Base-by-base conservation (phyloP, 75 land plant species). In the Isoetes taiwanensis region DNA sequence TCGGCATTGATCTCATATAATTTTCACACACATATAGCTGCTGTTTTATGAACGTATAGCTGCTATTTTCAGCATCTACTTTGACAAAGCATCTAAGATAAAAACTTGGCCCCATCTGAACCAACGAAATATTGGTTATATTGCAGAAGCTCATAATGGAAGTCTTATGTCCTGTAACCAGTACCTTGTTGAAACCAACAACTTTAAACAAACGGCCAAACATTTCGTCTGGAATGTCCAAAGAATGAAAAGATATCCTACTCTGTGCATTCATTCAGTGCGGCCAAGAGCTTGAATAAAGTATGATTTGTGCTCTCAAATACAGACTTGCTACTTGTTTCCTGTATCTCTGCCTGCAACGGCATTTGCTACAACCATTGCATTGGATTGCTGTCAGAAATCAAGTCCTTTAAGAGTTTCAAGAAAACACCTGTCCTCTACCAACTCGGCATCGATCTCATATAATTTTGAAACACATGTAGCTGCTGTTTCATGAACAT, bases 331-430 rank as follows among this genome's bases (percentile, higher is more conserved):
- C 25, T 46, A 23, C 25, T 46, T 16, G 21, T 23, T n/a, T 46
- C 50, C 50, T 46, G 50, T 5, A 46, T 46, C 16, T 46, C 50
- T 5, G 50, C 6, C 6, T 6, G 50, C 50, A 8, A 46, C 50
- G 4, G 50, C 50, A 46, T 46, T 46, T 5, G 50, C 50, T 6
- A 46, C 50, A 19, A 46, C 50, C 50, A 46, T 46, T n/a, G n/a
- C n/a, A n/a, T n/a, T n/a, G 50, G 50, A 46, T 46, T 46, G 50
- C 50, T 46, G 50, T 46, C 50, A 8, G 50, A 46, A 4, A 46
- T 46, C 12, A 46, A n/a, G 16, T 46, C 50, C 50, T 46, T 46
- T 16, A n/a, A 46, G 50, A 4, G 25, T 46, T 16, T 46, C 50
- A 19, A 46, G 50, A 46, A 46, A 46, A 8, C 50, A 19, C 23